Evolutionary conservation across 257 asterid species (phyloP).

Genomic region (Solanum sitiens): DNA sequence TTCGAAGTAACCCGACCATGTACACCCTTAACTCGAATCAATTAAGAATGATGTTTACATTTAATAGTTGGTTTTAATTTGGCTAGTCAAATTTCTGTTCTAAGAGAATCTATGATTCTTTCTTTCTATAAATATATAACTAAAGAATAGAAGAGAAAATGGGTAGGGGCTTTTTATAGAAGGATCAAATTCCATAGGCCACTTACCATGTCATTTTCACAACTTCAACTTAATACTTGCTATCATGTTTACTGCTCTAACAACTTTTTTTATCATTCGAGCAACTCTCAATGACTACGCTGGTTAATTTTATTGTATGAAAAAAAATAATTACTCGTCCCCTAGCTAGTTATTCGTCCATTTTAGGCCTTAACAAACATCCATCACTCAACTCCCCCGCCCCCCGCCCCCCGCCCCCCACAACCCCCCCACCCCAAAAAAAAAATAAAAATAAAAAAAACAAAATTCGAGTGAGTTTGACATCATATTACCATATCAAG

Average conservation of each 20-base stretch:
- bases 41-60: neutral
- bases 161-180: neutral
- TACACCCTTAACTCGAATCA: too few relatives aligned
- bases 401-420: rapidly evolving
- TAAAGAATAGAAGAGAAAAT: neutral
- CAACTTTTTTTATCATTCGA: too few relatives aligned
- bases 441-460: too few relatives aligned
- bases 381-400: too few relatives aligned
- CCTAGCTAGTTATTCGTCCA: too few relatives aligned
- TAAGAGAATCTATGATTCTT: neutral
- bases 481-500: too few relatives aligned
- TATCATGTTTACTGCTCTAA: neutral
- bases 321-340: too few relatives aligned
- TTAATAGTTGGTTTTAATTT: neutral
- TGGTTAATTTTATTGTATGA: neutral
- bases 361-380: too few relatives aligned
- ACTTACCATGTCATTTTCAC: neutral
- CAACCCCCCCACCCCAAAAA: rapidly evolving
- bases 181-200: neutral
- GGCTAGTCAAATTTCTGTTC: neutral
- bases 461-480: too few relatives aligned
- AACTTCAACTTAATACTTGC: neutral
- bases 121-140: neutral
- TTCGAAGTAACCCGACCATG: too few relatives aligned
- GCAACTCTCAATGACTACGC: neutral